Percentiles rank a stretch among this genome's conserved stretches.
These are phyloP conservation scores for Penicillium verrucosum DNA, from an alignment of 2,329 filamentous ascomycete genomes.

Conservation along the genomic window DNA sequence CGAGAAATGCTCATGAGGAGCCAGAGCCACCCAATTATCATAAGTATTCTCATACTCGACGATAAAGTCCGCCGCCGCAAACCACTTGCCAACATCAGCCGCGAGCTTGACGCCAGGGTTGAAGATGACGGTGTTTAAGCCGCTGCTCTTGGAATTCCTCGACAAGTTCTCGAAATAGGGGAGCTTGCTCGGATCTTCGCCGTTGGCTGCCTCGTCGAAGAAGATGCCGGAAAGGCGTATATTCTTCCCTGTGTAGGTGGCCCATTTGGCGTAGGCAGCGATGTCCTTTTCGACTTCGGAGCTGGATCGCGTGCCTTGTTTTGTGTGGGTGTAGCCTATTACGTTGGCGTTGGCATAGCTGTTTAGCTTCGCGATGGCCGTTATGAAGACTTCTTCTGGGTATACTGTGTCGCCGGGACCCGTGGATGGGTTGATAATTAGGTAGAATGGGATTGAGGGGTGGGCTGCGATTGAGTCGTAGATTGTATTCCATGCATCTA, in stretches of 20 bases:
- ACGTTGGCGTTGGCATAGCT: slow-evolving; percentile 37
- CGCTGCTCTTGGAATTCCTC: slow-evolving; percentile 12
- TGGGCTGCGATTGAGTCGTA: slow-evolving; percentile 22
- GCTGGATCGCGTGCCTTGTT: slow-evolving; percentile 32
- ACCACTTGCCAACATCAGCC: slow-evolving; percentile 11
- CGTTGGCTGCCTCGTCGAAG: slow-evolving; percentile 37
- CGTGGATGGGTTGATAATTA: slow-evolving; percentile 32
- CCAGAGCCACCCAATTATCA: slow-evolving; percentile 4
- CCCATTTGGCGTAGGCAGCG: slow-evolving; percentile 39
- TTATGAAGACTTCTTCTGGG: slow-evolving; percentile 37
- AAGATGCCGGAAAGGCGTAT: slow-evolving; percentile 40
- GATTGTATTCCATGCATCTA: slow-evolving; percentile 23
- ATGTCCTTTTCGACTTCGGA: slow-evolving; percentile 36
- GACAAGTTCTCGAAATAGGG: slow-evolving; percentile 23
- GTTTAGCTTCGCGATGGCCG: slow-evolving; percentile 37
- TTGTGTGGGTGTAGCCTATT: slow-evolving; percentile 44
- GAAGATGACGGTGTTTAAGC: slow-evolving; percentile 12
- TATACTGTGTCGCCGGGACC: slow-evolving; percentile 33
- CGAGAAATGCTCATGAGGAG: slow-evolving; percentile 9
- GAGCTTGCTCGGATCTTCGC: slow-evolving; percentile 18
- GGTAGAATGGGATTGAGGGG: slow-evolving; percentile 25
- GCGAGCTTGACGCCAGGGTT: slow-evolving; percentile 17
- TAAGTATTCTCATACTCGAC: slow-evolving; percentile 22
- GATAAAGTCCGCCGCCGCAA: slow-evolving; percentile 17
- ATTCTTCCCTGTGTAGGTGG: slow-evolving; percentile 16